Percentiles rank a stretch among this genome's conserved stretches.
phyloP scores from a whole-genome alignment of 148 eudicot species.

The Talinum fruticosum region DNA sequence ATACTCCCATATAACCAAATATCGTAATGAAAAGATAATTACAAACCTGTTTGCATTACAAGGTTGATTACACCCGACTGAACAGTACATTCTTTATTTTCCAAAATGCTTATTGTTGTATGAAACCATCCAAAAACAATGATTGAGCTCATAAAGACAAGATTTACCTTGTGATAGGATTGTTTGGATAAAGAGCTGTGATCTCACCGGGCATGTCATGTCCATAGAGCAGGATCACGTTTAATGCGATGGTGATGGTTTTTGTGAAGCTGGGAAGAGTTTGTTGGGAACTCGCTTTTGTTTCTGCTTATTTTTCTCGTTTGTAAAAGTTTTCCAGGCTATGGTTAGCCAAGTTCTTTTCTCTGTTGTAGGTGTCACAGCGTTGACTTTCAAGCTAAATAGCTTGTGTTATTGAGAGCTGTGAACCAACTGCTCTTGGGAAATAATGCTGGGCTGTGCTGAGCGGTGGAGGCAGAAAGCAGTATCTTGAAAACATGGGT shows the following conservation, averaged over 20 bases:
- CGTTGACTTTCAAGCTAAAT: background rate
- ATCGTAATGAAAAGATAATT: no score
- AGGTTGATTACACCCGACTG: no score
- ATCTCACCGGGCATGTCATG: background rate
- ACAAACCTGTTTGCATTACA: no score
- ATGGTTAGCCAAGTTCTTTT: background rate
- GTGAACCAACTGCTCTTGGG: background rate
- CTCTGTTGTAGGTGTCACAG: background rate
- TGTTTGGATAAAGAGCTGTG: background rate
- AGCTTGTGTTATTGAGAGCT: background rate
- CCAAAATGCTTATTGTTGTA: background rate
- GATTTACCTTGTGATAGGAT: background rate
- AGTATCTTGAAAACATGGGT: background rate
- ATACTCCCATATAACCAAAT: no score
- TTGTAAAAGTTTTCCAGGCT: background rate
- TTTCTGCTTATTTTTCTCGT: background rate
- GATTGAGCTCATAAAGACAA: background rate
- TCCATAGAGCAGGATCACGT: background rate
- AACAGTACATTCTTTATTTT: no score
- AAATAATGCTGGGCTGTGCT: background rate
- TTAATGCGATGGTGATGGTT: background rate
- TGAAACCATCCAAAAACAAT: background rate
- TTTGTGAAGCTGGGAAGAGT: no score
- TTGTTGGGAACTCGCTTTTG: background rate
- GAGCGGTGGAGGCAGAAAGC: background rate